Evolutionary conservation across 345 rosid genomes (phyloP), one percentile per base, ranked within the genome.

Genomic region (Eucalyptus erythrocorys): DNA sequence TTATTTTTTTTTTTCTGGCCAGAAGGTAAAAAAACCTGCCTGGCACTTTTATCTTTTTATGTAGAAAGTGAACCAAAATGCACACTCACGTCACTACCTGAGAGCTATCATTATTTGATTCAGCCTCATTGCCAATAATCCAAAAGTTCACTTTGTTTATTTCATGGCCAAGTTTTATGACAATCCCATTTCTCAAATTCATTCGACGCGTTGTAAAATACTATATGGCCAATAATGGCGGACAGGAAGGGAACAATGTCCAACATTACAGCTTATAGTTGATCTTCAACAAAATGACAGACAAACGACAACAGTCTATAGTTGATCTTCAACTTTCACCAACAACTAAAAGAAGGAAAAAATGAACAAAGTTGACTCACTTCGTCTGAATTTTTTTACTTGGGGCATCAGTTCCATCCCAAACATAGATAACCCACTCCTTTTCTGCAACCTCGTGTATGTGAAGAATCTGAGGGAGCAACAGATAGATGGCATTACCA

Each of bases 371-470:
- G 34, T 17, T 22, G 87, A 93, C 96, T 93, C 91, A 96, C 98
- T 88, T 94, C 64, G 91, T 27, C 11, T 87, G 48, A 87, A 96
- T 93, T 61, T 86, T 88, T 80, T 86, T 85, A 55, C 95, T 94
- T 32, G 96, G 94, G 89, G 94, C 89, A 92, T 96, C 99, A 88
- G 97, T 95, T 87, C 99, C 99, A 92, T 96, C 99, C 99, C 99
- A 96, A 86, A 96, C 89, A 90, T 94, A 92, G 90, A 91, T 90
- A 43, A 92, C 80, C 92, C 91, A 91, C 88, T 86, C 89, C 59
- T 92, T 87, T 55, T 94, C 86, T 55, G 90, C 71, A 87, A 87
- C 92, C 87, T 95, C 92, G 68, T 90, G 89, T 21, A 87, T 88
- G 91, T 95, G 96, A 85, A 96, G 96, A 81, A 96, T 87, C 99